phyloP scores from a whole-genome alignment of 495 filamentous ascomycete species.

The Friedmanniomyces simplex region DNA sequence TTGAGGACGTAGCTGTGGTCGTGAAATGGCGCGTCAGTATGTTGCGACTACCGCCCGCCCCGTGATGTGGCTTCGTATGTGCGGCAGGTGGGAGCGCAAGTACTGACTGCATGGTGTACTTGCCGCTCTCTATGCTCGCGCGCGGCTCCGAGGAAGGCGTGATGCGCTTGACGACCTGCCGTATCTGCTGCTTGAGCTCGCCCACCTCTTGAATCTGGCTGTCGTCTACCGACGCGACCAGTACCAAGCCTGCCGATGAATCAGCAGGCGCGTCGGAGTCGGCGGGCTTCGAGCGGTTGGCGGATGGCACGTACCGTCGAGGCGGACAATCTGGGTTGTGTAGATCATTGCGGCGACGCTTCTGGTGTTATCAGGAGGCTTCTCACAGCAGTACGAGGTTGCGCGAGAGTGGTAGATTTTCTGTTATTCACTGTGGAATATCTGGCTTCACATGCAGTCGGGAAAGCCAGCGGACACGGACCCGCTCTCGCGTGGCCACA shows the following conservation, averaged over 20 bases:
- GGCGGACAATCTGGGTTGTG: slow-evolving; percentile 85
- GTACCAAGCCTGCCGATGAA: slow-evolving; percentile 61
- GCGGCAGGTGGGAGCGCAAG: not conserved
- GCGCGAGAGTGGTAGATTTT: not conserved
- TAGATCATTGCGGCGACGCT: slow-evolving; percentile 60
- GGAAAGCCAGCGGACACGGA: not conserved
- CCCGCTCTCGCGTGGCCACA: not conserved
- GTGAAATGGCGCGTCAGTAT: not conserved
- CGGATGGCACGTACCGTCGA: slow-evolving; percentile 60
- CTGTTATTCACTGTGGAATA: not conserved
- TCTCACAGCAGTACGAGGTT: not conserved
- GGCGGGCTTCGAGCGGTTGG: not conserved
- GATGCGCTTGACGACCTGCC: slow-evolving; percentile 77
- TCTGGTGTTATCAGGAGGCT: not conserved
- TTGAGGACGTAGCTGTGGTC: slow-evolving; percentile 68
- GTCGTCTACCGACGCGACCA: slow-evolving; percentile 92
- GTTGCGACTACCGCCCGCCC: not conserved
- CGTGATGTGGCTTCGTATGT: not conserved
- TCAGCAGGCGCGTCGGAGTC: not conserved
- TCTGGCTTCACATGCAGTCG: slow-evolving; percentile 1
- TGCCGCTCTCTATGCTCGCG: slow-evolving; percentile 79
- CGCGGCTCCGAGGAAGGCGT: slow-evolving; percentile 80
- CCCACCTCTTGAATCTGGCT: slow-evolving; percentile 64
- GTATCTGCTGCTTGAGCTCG: slow-evolving; percentile 83
- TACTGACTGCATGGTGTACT: slow-evolving; percentile 76